phyloP scores from a whole-genome alignment of 164 flowering plant genomes.

The Aristolochia fimbriata region DNA sequence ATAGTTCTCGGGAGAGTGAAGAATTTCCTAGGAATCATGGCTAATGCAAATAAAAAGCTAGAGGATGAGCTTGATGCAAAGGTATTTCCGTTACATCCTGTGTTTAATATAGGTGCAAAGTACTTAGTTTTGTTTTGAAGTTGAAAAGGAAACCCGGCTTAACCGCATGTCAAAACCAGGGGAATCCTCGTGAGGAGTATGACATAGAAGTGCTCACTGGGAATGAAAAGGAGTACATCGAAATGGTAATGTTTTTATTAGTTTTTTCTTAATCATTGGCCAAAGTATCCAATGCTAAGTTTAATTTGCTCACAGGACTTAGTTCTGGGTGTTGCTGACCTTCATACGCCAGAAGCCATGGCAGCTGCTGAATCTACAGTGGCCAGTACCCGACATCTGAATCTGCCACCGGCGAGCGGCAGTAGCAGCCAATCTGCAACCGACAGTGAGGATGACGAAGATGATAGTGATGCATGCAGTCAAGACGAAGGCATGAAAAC shows the following conservation, averaged over 20 bases:
- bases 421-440: background rate
- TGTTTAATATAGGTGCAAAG: no score
- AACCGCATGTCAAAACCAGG: slow-evolving; percentile 19
- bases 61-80: slow-evolving; percentile 26
- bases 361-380: slow-evolving; percentile 82
- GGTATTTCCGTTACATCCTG: slow-evolving; percentile 16
- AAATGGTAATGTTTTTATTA: slow-evolving; percentile 44
- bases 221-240: slow-evolving; percentile 61
- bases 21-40: background rate
- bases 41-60: slow-evolving; percentile 3
- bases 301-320: slow-evolving; percentile 41
- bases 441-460: no score
- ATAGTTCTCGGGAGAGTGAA: slow-evolving; percentile 3
- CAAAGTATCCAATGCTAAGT: background rate
- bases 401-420: no score
- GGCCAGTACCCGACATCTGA: slow-evolving; percentile 27
- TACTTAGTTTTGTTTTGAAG: no score
- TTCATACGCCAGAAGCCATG: slow-evolving; percentile 79
- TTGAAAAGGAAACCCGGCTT: background rate
- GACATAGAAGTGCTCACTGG: slow-evolving; percentile 74
- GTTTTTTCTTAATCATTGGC: background rate
- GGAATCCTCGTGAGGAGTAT: slow-evolving; percentile 32
- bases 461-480: background rate
- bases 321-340: slow-evolving; percentile 82
- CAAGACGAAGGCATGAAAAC: background rate